phyloP scores from a whole-genome alignment of 2,329 filamentous ascomycete species.

The Penicillium sp. region DNA sequence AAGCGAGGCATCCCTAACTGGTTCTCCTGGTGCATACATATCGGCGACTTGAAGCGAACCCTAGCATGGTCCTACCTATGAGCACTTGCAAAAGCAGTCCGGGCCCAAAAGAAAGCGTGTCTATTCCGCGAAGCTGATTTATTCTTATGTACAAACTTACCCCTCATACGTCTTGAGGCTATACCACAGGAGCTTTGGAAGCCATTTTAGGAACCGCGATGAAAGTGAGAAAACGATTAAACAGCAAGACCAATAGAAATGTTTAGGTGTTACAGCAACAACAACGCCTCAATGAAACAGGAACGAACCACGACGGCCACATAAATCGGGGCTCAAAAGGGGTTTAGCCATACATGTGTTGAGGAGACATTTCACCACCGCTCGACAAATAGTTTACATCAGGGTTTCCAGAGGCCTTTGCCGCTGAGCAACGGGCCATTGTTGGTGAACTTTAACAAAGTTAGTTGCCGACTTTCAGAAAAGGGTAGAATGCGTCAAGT shows the following conservation, averaged over 20 bases:
- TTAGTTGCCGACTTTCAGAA: constrained; percentile 19
- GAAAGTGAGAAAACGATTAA: constrained; percentile 26
- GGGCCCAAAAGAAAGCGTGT: neutral
- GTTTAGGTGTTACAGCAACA: constrained; percentile 40
- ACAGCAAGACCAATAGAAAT: constrained; percentile 28
- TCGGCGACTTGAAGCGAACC: neutral
- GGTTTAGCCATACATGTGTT: constrained; percentile 44
- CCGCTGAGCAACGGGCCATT: constrained; percentile 95
- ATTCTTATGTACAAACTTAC: constrained; percentile 45
- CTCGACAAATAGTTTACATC: constrained; percentile 80
- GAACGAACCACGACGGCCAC: constrained; percentile 28
- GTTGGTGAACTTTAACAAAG: constrained; percentile 76
- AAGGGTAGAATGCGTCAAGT: neutral
- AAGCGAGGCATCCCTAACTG: neutral
- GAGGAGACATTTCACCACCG: constrained; percentile 59
- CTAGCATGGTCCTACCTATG: neutral
- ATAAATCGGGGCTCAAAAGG: constrained; percentile 16
- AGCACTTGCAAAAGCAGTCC: constrained; percentile 16
- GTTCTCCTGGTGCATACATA: neutral
- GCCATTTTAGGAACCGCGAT: constrained; percentile 27
- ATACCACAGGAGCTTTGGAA: constrained; percentile 28
- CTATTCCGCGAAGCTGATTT: constrained; percentile 28
- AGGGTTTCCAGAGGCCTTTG: constrained; percentile 81
- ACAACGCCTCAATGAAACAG: constrained; percentile 43
- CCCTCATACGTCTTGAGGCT: constrained; percentile 31